Conservation (phyloP, 495 filamentous ascomycete species). For the Neurospora pannonica region DNA sequence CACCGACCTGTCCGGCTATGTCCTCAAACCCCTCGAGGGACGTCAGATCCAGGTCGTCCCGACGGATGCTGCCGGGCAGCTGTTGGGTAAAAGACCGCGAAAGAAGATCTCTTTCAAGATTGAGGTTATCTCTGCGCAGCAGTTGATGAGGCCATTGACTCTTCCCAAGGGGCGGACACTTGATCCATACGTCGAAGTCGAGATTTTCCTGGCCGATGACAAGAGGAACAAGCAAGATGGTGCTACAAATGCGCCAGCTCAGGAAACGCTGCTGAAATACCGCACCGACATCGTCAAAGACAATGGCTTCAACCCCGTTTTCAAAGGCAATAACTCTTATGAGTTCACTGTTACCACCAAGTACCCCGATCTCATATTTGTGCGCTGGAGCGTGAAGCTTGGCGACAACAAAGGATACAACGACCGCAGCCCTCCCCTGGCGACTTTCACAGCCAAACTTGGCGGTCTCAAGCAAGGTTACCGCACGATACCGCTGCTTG, state of each 20-base stretch:
- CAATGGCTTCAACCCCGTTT: slow-evolving; percentile 89
- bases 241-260: slow-evolving; percentile 33
- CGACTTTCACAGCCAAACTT: slow-evolving; percentile 87
- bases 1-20: slow-evolving; percentile 78
- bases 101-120: slow-evolving; percentile 76
- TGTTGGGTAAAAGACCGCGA: slow-evolving; percentile 51
- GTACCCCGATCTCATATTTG: slow-evolving; percentile 86
- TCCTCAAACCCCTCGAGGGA: slow-evolving; percentile 82
- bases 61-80: slow-evolving; percentile 33
- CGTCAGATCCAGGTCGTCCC: slow-evolving; percentile 47
- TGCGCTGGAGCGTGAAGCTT: slow-evolving; percentile 85
- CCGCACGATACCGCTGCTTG: slow-evolving; percentile 87
- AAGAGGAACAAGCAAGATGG: slow-evolving; percentile 47
- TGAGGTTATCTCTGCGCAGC: slow-evolving; percentile 86
- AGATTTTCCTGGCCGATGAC: slow-evolving; percentile 90
- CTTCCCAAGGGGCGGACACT: slow-evolving; percentile 62
- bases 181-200: slow-evolving; percentile 89
- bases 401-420: slow-evolving; percentile 59
- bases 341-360: slow-evolving; percentile 74
- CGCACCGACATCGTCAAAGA: slow-evolving; percentile 68
- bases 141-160: slow-evolving; percentile 72
- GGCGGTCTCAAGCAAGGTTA: slow-evolving; percentile 87
- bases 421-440: slow-evolving; percentile 57
- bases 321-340: slow-evolving; percentile 50
- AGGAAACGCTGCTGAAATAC: slow-evolving; percentile 54